Percentiles rank a stretch among this genome's conserved stretches.
phyloP scores from a whole-genome alignment of 192 early-diverging fungal genomes.

The Dimargaris cristalligena region DNA sequence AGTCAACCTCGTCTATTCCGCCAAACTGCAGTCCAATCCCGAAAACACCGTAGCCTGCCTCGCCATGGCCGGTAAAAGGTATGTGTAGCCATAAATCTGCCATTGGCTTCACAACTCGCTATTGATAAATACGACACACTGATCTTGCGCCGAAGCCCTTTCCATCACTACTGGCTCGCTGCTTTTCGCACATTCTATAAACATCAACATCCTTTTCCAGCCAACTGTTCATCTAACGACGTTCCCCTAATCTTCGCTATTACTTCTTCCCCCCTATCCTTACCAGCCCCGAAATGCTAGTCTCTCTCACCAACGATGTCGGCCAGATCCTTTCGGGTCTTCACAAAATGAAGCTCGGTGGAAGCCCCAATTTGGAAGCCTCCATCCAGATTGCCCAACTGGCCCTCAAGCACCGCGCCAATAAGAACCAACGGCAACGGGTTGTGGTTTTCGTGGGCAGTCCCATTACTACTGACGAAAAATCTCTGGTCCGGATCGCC shows the following conservation, averaged over 20 bases:
- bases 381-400: conserved; percentile 96
- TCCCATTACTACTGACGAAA: conserved; percentile 69
- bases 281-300: conserved; percentile 80
- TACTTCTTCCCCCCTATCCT: too few species aligned
- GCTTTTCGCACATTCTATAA: too few species aligned
- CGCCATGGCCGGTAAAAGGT: conserved; percentile 87
- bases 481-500: conserved; percentile 68
- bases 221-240: too few species aligned
- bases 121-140: too few species aligned
- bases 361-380: conserved; percentile 55
- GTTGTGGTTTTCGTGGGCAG: conserved; percentile 90
- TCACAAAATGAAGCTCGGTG: conserved; percentile 61
- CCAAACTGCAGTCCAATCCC: conserved; percentile 81
- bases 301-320: conserved; percentile 75
- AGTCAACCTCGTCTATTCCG: conserved; percentile 75
- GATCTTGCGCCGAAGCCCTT: too few species aligned
- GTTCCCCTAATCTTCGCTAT: too few species aligned
- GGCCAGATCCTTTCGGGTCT: conserved; percentile 80
- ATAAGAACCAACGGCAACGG: conserved; percentile 86
- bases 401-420: conserved; percentile 90
- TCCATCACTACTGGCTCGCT: too few species aligned
- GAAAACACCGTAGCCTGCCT: conserved; percentile 93
- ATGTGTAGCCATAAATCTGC: too few species aligned
- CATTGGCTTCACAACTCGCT: too few species aligned
- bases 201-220: too few species aligned